Conservation (phyloP, 2,329 filamentous ascomycete species). For the Ceratocystiopsis brevicomis region DNA sequence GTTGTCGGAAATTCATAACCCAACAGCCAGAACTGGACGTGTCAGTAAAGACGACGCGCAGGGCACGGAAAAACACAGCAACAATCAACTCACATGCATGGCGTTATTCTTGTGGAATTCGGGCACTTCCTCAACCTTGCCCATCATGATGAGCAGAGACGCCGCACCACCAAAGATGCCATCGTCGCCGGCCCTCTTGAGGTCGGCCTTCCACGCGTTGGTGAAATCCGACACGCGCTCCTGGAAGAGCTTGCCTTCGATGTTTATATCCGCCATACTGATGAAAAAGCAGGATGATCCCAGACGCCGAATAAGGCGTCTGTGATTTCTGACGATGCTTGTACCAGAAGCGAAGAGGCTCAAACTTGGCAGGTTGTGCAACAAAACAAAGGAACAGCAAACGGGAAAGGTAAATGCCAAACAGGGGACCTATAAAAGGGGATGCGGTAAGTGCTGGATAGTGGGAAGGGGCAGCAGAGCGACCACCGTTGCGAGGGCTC, state of each 20-base stretch:
- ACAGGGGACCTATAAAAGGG: too few relatives aligned
- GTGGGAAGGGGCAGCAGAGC: too few relatives aligned
- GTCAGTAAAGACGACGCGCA: background rate
- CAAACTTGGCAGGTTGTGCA: too few relatives aligned
- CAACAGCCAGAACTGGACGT: slow-evolving; percentile 74
- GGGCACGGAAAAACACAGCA: background rate
- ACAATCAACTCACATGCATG: slow-evolving; percentile 48
- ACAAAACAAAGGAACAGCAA: too few relatives aligned
- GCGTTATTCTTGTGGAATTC: slow-evolving; percentile 93
- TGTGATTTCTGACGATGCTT: background rate
- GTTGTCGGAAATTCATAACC: slow-evolving; percentile 98
- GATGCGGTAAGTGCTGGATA: too few relatives aligned
- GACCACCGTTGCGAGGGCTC: too few relatives aligned
- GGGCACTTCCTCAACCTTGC: slow-evolving; percentile 77
- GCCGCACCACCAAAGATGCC: slow-evolving; percentile 67
- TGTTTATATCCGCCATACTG: slow-evolving; percentile 64
- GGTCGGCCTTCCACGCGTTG: slow-evolving; percentile 84
- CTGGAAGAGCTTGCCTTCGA: slow-evolving; percentile 86
- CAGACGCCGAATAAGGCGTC: slow-evolving; percentile 12
- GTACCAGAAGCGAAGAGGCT: too few relatives aligned
- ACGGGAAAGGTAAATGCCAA: too few relatives aligned
- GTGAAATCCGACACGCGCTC: slow-evolving; percentile 77
- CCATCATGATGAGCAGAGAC: slow-evolving; percentile 80
- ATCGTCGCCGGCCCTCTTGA: slow-evolving; percentile 70
- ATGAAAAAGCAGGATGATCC: too few relatives aligned